phyloP scores from a whole-genome alignment of 306 rosid genomes.

The Notholithocarpus densiflorus region DNA sequence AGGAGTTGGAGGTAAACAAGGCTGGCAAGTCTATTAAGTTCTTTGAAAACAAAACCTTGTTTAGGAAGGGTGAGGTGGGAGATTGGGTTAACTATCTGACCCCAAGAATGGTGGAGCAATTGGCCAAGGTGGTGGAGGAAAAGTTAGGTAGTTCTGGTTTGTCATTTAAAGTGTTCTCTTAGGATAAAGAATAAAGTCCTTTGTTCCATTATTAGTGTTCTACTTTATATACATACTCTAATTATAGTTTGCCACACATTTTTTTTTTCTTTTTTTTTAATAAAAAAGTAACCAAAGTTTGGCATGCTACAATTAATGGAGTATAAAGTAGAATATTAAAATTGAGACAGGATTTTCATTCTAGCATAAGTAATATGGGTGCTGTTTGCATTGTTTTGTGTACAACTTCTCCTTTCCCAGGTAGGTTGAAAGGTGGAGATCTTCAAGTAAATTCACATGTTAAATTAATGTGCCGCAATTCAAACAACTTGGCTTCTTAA shows the following conservation, averaged over 20 bases:
- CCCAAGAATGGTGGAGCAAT: conserved; percentile 38
- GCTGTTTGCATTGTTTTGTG: background rate
- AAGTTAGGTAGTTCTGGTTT: conserved; percentile 2
- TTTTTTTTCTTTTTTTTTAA: too few species aligned
- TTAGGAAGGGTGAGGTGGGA: conserved; percentile 56
- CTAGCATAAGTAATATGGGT: too few species aligned
- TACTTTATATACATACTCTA: too few species aligned
- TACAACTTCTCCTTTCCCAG: background rate
- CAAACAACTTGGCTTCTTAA: background rate
- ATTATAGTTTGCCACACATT: background rate
- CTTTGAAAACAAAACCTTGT: conserved; percentile 40
- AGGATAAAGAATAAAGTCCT: too few species aligned
- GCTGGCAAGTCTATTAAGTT: conserved; percentile 20
- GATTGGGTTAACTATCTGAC: conserved; percentile 54
- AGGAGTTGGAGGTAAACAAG: conserved; percentile 43
- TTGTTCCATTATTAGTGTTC: too few species aligned
- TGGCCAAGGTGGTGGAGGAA: conserved; percentile 39
- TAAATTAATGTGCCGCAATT: background rate
- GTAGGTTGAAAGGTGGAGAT: background rate
- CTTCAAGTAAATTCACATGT: background rate
- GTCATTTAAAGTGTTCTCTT: too few species aligned
- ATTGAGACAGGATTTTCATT: background rate
- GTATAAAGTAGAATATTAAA: background rate
- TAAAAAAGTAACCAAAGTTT: conserved; percentile 26
- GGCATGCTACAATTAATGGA: background rate